Base-by-base conservation (phyloP, 2,329 filamentous ascomycete genomes). In the Cladosporium halotolerans region DNA sequence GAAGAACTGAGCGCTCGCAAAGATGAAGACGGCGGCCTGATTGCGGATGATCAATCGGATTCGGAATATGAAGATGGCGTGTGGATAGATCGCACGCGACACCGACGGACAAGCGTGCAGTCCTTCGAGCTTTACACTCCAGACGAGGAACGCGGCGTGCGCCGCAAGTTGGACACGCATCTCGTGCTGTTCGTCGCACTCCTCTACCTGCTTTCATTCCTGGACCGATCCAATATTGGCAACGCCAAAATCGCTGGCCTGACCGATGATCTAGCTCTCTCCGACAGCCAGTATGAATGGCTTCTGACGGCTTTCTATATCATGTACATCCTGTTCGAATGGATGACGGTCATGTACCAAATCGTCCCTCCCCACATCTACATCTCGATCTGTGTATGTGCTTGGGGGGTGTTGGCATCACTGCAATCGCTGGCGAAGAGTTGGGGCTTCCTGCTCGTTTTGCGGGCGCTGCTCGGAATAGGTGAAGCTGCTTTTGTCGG, bases 151-250 rank as follows among this genome's bases (percentile, higher is more conserved):
- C 54, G 56, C 1, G 52, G 45, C 2, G 63, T 69, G 13, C 55
- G 59, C 13, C 77, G 76, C 64, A 90, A 88, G 71, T 82, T 96
- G 60, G 90, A 96, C 68, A 77, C 81, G 53, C 81, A 79, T 58
- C 77, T 96, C 50, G 88, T 95, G 5, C 68, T 88, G 1, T 95
- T 96, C 66, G 79, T 96, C 58, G 86, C 88, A 9, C 68, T 92
- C 55, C 76, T 96, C 10, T 96, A 93, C 67, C 80, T 95, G 76
- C 75, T 96, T 57, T 86, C 84, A 58, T 96, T 95, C 66, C 72
- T 96, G 59, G 90, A 96, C 69, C 79, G 90, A n/a, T 34, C 28
- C 16, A 51, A 51, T 31, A 51, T 65, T 55, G 81, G 81, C 43
- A 84, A 84, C 67, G 81, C 81, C n/a, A 77, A 76, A 54, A 79